Evolutionary conservation across 2,329 filamentous ascomycete species (phyloP), one percentile per base, ranked within the genome.

Genomic region (Fusarium dimerum): DNA sequence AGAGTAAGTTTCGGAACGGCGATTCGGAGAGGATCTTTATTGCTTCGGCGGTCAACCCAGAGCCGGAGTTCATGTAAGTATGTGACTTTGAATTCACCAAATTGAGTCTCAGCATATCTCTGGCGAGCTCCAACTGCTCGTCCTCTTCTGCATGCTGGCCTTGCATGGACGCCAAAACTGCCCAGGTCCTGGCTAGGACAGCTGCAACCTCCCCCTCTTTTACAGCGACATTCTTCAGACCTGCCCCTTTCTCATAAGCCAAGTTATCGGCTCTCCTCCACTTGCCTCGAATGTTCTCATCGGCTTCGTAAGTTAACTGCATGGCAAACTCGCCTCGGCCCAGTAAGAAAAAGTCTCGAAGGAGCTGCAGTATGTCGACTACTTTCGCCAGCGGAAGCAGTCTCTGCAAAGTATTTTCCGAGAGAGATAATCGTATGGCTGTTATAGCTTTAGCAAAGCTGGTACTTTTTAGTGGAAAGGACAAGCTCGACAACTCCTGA

Each of bases 301-400:
- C 91, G 1, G 93, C 91, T 73, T 97, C 90, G 36, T 87, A 83
- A 1, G 95, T 90, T 26, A 99, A 73, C 0, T 89, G 87, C 72
- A 94, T 86, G 17, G 92, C 91, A 69, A 99, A 99, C 69, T 97
- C 94, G 47, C 93, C 93, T 34, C 90, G 83, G 1, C 89, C 88
- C 1, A 99, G 79, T 3, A 99, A 80, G 61, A 97, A 90, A 72
- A 96, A 97, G 51, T 94, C 87, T 44, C 92, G 83, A 1, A 97
- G 78, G 9, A 97, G 78, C 29, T 85, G 83, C 13, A 97, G 76
- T 45, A 89, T 84, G 58, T 94, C 87, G 6, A 90, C 76, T 5
- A 96, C 91, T 62, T 84, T 88, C 11, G 83, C 79, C 6, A 92
- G 75, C 0, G 94, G 94, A 4, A 99, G 73, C 0, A 97, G 78